Conservation (phyloP, 2,329 filamentous ascomycete genomes). For the Colletotrichum zoysiae region DNA sequence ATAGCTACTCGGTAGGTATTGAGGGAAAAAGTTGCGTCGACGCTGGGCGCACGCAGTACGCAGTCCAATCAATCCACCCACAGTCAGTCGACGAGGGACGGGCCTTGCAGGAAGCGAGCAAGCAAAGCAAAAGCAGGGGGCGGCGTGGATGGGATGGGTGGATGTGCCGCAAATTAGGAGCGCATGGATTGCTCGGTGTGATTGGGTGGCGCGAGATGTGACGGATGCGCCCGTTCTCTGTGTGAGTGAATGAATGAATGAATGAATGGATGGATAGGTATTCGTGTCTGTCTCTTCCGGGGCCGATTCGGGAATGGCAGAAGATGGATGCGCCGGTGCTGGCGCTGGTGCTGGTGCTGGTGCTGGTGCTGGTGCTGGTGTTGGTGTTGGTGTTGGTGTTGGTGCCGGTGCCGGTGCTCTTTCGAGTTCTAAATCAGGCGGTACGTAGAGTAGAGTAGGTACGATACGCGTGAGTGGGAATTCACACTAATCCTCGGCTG, state of each 20-base stretch:
- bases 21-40: not conserved
- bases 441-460: too few species aligned
- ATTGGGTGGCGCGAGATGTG: constrained; percentile 39
- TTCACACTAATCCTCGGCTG: too few species aligned
- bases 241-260: not conserved
- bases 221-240: constrained; percentile 38
- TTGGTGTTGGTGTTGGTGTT: constrained; percentile 15
- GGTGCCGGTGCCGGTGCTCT: not conserved
- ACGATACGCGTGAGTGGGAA: too few species aligned
- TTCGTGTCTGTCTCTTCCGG: constrained; percentile 6
- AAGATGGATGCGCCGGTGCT: constrained; percentile 7
- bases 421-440: too few species aligned
- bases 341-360: constrained; percentile 5
- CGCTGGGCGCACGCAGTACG: not conserved
- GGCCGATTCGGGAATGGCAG: constrained; percentile 28
- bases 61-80: not conserved
- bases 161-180: constrained; percentile 39
- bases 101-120: not conserved
- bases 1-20: too few species aligned
- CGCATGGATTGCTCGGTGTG: constrained; percentile 23
- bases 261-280: too few species aligned
- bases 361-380: constrained; percentile 7
- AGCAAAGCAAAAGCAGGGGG: constrained; percentile 1
- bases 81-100: not conserved
- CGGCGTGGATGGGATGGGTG: constrained; percentile 1